Base-by-base conservation (phyloP, 139 green algal species). In the Chlamydomonas sp. region DNA sequence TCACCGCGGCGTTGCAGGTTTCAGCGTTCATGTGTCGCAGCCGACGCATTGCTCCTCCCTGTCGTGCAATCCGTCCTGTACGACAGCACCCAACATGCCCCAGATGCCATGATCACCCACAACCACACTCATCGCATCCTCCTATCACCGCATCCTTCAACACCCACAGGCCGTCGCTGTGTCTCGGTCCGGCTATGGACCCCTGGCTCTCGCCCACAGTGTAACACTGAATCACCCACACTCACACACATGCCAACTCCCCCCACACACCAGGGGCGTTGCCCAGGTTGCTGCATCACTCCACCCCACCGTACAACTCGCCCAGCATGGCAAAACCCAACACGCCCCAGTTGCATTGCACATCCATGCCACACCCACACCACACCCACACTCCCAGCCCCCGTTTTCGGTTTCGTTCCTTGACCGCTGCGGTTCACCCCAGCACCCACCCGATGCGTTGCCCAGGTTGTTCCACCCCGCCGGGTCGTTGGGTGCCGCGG, bases 381-480 rank as follows among this genome's bases (percentile, higher is more conserved):
- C 18, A 49, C 31, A 49, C 31, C 31, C 31, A 49, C 31, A 49
- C 31, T 49, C 31, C 31, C 31, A 49, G 31, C 31, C 0, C 31
- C 31, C 31, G 31, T 49, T 49, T 49, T 49, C 31, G 31, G 31
- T 49, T 49, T 49, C 31, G 31, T 49, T 49, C 31, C 31, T 49
- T 49, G 31, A 49, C 31, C 31, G 31, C 31, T 49, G 31, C 31
- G 31, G 31, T 49, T 49, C 59, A 60, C 60, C 20, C 71, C 62
- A 4, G 3, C 17, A 82, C 66, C n/a, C 62, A 86, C 83, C 86
- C 78, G 88, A 92, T 31, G 94, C 91, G 75, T 98, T 99, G 18
- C 96, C 96, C 15, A 98, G 89, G 92, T 98, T 99, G 92, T 99
- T 99, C 96, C 95, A 98, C 1, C 90, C 96, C 18, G 92, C 90